Percentiles rank a stretch among this genome's conserved stretches.
phyloP scores from a whole-genome alignment of 768 basidiomycete species.

The Guyanaporus albipodus region DNA sequence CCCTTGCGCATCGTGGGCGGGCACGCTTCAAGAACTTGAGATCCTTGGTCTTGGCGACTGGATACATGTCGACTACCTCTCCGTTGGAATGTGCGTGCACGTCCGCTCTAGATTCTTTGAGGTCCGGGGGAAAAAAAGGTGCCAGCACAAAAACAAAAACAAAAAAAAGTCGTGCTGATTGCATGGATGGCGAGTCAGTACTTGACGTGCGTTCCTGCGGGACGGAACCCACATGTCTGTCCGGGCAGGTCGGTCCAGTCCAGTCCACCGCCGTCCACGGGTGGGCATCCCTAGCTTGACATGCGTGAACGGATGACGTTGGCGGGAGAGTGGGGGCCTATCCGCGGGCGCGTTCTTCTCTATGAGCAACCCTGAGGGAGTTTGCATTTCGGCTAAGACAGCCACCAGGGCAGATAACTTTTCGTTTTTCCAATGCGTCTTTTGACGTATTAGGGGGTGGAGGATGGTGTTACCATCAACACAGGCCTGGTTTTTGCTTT shows the following conservation, averaged over 20 bases:
- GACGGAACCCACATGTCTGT: neutral
- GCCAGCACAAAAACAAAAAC: too few species aligned
- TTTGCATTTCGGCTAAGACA: neutral
- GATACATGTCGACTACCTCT: neutral
- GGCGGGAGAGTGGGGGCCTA: neutral
- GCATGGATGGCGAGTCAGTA: neutral
- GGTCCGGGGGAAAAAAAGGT: too few species aligned
- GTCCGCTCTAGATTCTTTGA: too few species aligned
- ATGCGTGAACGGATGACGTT: too few species aligned
- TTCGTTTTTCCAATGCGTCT: slow-evolving; percentile 12
- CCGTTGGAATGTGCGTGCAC: too few species aligned
- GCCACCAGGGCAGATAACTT: neutral
- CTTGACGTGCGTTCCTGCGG: neutral
- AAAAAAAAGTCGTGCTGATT: neutral
- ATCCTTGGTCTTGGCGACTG: neutral
- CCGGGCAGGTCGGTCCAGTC: too few species aligned
- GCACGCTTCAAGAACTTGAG: neutral
- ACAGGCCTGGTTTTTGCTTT: neutral
- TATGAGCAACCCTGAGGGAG: neutral
- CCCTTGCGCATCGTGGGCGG: slow-evolving; percentile 6
- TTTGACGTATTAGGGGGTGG: neutral
- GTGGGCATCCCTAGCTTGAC: slow-evolving; percentile 3
- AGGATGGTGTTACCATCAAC: neutral
- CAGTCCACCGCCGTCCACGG: slow-evolving; percentile 8
- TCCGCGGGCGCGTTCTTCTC: neutral